These are phyloP conservation scores for Acanthamoeba castellanii DNA, from an alignment of 208 protist species.

Conservation along the genomic window DNA sequence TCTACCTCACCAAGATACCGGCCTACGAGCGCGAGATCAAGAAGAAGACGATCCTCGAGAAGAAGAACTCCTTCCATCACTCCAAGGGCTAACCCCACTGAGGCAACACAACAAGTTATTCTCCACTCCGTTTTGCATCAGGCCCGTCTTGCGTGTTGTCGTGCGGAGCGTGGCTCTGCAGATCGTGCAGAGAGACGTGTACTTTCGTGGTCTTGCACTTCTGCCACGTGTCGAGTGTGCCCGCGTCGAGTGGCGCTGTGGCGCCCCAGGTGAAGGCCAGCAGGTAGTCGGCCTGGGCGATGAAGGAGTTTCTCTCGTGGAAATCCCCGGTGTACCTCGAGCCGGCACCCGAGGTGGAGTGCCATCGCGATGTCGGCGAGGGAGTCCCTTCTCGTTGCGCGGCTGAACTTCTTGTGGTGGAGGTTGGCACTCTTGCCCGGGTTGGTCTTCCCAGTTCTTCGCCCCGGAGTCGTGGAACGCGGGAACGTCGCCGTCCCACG, in stretches of 20 bases:
- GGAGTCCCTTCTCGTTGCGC: not conserved
- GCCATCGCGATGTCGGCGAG: constrained; percentile 36
- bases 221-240: constrained; percentile 16
- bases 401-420: constrained; percentile 3
- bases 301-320: not conserved
- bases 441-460: not conserved
- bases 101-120: not conserved
- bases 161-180: too few species aligned
- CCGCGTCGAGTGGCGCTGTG: not conserved
- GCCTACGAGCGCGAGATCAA: constrained; percentile 56
- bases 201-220: not conserved
- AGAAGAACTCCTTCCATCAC: constrained; percentile 71
- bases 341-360: not conserved
- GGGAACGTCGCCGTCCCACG: not conserved
- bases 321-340: not conserved
- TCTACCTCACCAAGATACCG: constrained; percentile 69
- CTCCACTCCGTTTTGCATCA: not conserved
- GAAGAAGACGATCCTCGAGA: constrained; percentile 73
- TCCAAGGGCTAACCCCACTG: not conserved
- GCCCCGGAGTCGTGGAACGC: not conserved
- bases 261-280: constrained; percentile 2
- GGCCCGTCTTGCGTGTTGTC: too few species aligned
- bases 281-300: constrained; percentile 5
- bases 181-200: not conserved
- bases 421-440: not conserved